phyloP scores from a whole-genome alignment of 1,139 yeast genomes.

The Yamadazyma kanchanaburiensis region DNA sequence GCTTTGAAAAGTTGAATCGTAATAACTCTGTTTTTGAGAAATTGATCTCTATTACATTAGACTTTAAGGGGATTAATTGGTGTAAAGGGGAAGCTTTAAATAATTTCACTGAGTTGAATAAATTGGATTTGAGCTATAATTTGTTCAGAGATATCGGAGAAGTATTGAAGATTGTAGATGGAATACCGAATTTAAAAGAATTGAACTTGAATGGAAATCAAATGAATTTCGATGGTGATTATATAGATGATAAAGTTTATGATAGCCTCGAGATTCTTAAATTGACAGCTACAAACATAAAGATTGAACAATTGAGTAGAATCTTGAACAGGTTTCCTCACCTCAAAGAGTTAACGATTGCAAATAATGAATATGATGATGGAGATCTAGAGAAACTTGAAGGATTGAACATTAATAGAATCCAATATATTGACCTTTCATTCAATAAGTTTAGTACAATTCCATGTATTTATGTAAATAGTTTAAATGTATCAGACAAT shows the following conservation, averaged over 20 bases:
- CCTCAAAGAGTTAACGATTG: slow-evolving; percentile 39
- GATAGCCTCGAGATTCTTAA: slow-evolving; percentile 19
- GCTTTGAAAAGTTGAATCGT: slow-evolving; percentile 55
- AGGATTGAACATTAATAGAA: too few species aligned
- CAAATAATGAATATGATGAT: slow-evolving; percentile 42
- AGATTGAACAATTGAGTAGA: slow-evolving; percentile 15
- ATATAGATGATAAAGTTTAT: not conserved
- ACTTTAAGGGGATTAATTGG: slow-evolving; percentile 22
- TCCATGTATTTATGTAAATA: slow-evolving; percentile 20
- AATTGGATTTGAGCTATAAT: slow-evolving; percentile 64
- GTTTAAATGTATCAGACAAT: slow-evolving; percentile 27
- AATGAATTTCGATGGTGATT: not conserved
- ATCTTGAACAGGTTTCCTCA: slow-evolving; percentile 41
- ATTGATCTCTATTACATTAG: slow-evolving; percentile 50
- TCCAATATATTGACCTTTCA: slow-evolving; percentile 42
- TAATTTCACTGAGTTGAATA: too few species aligned
- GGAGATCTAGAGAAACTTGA: too few species aligned
- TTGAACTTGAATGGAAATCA: slow-evolving; percentile 66
- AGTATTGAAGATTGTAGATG: slow-evolving; percentile 33
- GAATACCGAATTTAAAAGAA: slow-evolving; percentile 33
- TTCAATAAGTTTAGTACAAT: slow-evolving; percentile 33
- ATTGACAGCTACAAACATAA: slow-evolving; percentile 29
- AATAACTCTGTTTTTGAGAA: slow-evolving; percentile 45
- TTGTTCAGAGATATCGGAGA: slow-evolving; percentile 42
- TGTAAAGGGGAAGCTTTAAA: slow-evolving; percentile 1